Base-by-base conservation (phyloP, 257 asterid species). In the Mitragyna speciosa region DNA sequence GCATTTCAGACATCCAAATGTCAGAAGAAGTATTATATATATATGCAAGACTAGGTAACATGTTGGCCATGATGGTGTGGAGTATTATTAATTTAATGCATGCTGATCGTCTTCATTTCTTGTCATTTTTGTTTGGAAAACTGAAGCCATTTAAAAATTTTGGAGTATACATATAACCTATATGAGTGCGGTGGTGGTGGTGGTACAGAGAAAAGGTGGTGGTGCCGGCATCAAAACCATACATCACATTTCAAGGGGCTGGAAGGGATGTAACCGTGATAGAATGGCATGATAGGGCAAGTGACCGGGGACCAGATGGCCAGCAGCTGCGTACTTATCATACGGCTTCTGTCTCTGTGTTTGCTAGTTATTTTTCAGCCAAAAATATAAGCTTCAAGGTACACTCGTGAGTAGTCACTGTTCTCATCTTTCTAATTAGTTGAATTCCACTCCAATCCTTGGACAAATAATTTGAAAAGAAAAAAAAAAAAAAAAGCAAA, bases 241-340 rank as follows among this genome's bases (percentile, higher is more conserved):
- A 84, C 88, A 89, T 94, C 47, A 94, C 95, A 19, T 88, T 94
- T 43, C 74, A 92, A 86, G 98, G 98, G 1, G 97, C 83, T 14
- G 98, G 98, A 9, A 85, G 95, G 45, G 98, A 92, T 2, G 79
- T 30, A 68, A 94, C 96, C 22, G 90, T 91, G 70, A 90, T 94
- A 45, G 97, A 94, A 67, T 94, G 98, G 98, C 98, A 94, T 3
- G 98, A 94, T 9, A 82, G 97, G 80, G 98, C 98, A 1, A 77
- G 94, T 16, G 98, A 94, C 73, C 87, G 82, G 19, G 98, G 97
- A 41, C 86, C 92, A 3, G 92, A 94, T 31, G 98, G 98, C 4
- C 97, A 92, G 82, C 97, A 91, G 82, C 92, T 94, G 17, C 95
- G 98, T 0, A 92, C 97, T 14, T 94, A 94, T 66, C 97, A 94